Evolutionary conservation across 1,139 yeast genomes (phyloP).

Genomic region (Candida sp.): DNA sequence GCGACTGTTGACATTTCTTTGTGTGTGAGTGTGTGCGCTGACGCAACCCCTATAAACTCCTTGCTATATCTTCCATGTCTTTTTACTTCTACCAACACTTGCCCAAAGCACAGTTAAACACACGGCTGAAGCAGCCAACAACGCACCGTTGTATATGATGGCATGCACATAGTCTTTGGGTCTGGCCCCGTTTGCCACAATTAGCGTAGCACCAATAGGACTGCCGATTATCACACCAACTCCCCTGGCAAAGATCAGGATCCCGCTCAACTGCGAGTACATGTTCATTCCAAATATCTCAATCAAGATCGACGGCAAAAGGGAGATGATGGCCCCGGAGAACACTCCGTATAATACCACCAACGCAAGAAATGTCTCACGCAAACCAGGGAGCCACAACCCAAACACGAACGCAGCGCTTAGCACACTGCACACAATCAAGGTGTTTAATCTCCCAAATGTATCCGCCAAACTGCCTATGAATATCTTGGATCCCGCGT

Average conservation of each 20-base stretch:
- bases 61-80: conserved; percentile 1
- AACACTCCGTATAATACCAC: conserved; percentile 40
- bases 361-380: conserved; percentile 34
- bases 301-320: conserved; percentile 41
- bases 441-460: conserved; percentile 41
- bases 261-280: conserved; percentile 27
- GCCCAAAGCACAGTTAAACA: conserved; percentile 1
- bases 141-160: conserved; percentile 29
- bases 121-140: conserved; percentile 20
- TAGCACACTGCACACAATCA: conserved; percentile 33
- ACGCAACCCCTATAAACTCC: not conserved
- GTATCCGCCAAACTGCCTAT: conserved; percentile 41
- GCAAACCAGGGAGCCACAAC: conserved; percentile 27
- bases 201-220: conserved; percentile 35
- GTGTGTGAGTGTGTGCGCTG: not conserved
- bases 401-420: conserved; percentile 35
- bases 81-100: not conserved
- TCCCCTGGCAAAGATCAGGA: conserved; percentile 36
- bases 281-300: conserved; percentile 40
- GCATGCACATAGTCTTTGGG: conserved; percentile 24
- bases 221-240: conserved; percentile 35
- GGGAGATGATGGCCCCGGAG: conserved; percentile 41
- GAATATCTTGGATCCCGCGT: conserved; percentile 40
- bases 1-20: not conserved
- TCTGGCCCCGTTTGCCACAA: conserved; percentile 16